phyloP scores from a whole-genome alignment of 306 rosid genomes.

The Vigna reflexopilosa region DNA sequence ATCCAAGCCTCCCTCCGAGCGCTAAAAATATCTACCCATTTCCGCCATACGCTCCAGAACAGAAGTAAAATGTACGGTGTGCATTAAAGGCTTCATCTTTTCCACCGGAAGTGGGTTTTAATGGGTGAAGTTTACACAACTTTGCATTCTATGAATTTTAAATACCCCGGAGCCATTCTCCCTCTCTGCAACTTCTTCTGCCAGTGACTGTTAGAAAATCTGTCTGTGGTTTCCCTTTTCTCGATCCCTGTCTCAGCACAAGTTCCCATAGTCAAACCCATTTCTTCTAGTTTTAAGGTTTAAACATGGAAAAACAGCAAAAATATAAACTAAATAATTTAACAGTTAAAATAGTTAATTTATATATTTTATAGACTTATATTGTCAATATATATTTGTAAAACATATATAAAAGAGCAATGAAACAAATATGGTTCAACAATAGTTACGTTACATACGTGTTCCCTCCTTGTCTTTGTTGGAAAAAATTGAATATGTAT shows the following conservation, averaged over 20 bases:
- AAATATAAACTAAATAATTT: too few species aligned
- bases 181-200: not conserved
- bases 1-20: conserved; percentile 19
- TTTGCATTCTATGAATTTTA: not conserved
- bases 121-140: not conserved
- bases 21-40: conserved; percentile 21
- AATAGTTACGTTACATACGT: too few species aligned
- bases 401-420: too few species aligned
- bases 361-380: too few species aligned
- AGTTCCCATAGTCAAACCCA: not conserved
- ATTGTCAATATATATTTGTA: too few species aligned
- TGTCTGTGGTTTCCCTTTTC: conserved; percentile 19
- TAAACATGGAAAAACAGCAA: not conserved
- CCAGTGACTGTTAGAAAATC: not conserved
- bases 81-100: not conserved
- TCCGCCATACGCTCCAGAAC: not conserved
- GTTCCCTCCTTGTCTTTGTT: too few species aligned
- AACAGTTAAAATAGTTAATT: too few species aligned
- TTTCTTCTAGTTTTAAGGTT: conserved; percentile 11
- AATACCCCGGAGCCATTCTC: not conserved
- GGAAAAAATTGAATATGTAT: too few species aligned
- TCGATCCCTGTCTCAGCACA: conserved; percentile 15
- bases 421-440: too few species aligned
- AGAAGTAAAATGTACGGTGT: not conserved
- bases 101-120: not conserved